A percentile compares a stretch with the other conserved stretches of the same genome.
phyloP scores from a whole-genome alignment of 176 grass and related monocot species.

The Poa pratensis region DNA sequence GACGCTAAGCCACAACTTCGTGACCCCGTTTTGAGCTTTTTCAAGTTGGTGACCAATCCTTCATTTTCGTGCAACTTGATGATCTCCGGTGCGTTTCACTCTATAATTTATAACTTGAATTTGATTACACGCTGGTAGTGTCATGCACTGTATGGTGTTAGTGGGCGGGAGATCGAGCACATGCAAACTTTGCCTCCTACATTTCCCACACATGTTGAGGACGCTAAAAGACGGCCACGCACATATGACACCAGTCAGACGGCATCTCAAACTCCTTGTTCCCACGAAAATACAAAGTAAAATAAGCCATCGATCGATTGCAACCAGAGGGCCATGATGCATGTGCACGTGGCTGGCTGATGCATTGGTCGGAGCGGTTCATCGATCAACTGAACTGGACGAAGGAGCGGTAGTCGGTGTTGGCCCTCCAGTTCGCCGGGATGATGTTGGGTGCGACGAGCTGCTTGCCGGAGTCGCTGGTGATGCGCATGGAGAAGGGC shows the following conservation, averaged over 20 bases:
- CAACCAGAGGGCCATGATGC: not conserved
- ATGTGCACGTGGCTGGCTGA: not conserved
- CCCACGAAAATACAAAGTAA: conserved; percentile 4
- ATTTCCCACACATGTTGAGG: conserved; percentile 42
- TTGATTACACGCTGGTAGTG: conserved; percentile 40
- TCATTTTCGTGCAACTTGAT: too few species aligned
- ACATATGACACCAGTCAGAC: conserved; percentile 15
- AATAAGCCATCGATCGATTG: conserved; percentile 6
- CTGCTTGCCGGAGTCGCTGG: conserved; percentile 32
- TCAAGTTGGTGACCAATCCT: too few species aligned
- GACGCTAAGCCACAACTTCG: too few species aligned
- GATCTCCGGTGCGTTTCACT: too few species aligned
- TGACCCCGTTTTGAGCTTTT: too few species aligned
- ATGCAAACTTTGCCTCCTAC: conserved; percentile 37
- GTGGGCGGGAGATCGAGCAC: conserved; percentile 57
- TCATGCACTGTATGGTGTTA: conserved; percentile 25
- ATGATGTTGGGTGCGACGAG: conserved; percentile 60
- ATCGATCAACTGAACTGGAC: conserved; percentile 42
- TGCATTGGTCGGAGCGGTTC: not conserved
- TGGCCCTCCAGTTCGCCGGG: conserved; percentile 55
- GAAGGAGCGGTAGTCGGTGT: conserved; percentile 52
- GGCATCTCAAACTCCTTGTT: not conserved
- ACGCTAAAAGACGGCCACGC: not conserved
- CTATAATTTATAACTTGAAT: conserved; percentile 32
- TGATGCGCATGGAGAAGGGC: conserved; percentile 66